A percentile compares a stretch with the other conserved stretches of the same genome.
These are phyloP conservation scores for Pseudogymnoascus sp. DNA, from an alignment of 2,329 filamentous ascomycete genomes.

Conservation along the genomic window DNA sequence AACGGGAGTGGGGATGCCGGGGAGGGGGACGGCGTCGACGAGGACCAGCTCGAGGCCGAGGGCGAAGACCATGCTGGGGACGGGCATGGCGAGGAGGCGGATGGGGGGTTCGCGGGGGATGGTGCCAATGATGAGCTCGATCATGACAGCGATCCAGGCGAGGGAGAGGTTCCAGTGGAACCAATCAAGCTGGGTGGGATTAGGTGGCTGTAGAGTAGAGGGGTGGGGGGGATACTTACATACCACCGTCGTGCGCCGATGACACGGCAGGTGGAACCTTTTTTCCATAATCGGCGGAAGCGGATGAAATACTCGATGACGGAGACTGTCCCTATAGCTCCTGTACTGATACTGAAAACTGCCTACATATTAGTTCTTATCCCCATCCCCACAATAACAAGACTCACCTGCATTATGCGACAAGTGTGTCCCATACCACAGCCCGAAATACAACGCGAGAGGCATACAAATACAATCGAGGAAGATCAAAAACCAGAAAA, in stretches of 20 bases:
- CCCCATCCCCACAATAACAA: no score
- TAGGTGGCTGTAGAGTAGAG: neutral
- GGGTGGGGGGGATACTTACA: slow-evolving; percentile 20
- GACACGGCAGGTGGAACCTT: slow-evolving; percentile 45
- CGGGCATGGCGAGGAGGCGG: slow-evolving; percentile 46
- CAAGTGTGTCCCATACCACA: slow-evolving; percentile 50
- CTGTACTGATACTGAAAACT: slow-evolving; percentile 42
- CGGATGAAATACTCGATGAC: slow-evolving; percentile 45
- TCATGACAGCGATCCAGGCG: slow-evolving; percentile 50
- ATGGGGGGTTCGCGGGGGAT: slow-evolving; percentile 28
- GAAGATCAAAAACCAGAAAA: slow-evolving; percentile 55
- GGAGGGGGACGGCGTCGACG: slow-evolving; percentile 41
- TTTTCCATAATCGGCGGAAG: slow-evolving; percentile 41
- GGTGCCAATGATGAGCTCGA: slow-evolving; percentile 42
- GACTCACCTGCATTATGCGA: neutral
- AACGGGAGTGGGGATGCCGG: slow-evolving; percentile 39
- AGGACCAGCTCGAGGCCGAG: slow-evolving; percentile 45
- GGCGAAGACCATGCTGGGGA: slow-evolving; percentile 44
- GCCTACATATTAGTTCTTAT: neutral
- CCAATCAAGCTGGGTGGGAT: slow-evolving; percentile 41
- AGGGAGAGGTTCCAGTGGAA: slow-evolving; percentile 52
- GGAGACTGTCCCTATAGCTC: slow-evolving; percentile 44
- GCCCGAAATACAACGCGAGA: slow-evolving; percentile 52
- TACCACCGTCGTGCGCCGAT: slow-evolving; percentile 39
- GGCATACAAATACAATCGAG: slow-evolving; percentile 53